These are phyloP conservation scores for Trametes meyenii DNA, from an alignment of 768 basidiomycete species.

Conservation along the genomic window DNA sequence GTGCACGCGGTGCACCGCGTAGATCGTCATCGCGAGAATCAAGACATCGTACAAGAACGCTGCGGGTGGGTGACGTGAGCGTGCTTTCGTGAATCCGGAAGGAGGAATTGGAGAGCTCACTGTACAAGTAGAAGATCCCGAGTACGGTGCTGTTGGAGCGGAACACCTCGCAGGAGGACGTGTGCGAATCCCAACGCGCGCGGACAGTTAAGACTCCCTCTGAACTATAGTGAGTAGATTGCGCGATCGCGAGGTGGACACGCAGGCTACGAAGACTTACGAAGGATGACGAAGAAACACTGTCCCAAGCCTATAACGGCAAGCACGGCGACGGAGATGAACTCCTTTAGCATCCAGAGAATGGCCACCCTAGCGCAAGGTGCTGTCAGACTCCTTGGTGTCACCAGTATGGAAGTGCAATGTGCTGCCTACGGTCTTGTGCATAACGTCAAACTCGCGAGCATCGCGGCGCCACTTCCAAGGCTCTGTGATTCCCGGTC, in stretches of 20 bases:
- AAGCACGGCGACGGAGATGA: background rate
- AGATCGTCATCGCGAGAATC: constrained; percentile 15
- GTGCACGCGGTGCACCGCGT: constrained; percentile 11
- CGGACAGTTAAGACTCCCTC: constrained; percentile 8
- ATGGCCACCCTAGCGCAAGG: background rate
- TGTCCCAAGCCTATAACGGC: background rate
- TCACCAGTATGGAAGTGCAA: background rate
- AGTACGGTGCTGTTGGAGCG: constrained; percentile 1
- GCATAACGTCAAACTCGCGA: constrained; percentile 8
- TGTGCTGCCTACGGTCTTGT: background rate
- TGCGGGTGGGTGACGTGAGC: background rate
- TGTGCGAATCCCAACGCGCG: background rate
- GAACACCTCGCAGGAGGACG: background rate
- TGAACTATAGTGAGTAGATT: background rate
- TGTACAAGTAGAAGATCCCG: constrained; percentile 13
- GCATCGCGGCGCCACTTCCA: constrained; percentile 1
- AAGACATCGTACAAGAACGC: constrained; percentile 20
- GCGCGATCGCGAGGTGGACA: no score
- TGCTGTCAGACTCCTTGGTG: background rate
- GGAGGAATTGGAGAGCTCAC: background rate
- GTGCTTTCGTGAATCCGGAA: background rate
- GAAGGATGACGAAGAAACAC: background rate
- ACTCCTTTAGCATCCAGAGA: background rate
- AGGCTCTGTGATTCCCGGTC: background rate
- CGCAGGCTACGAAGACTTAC: background rate